Base-by-base conservation (phyloP, 768 basidiomycete genomes). In the Tylopilus balloui region DNA sequence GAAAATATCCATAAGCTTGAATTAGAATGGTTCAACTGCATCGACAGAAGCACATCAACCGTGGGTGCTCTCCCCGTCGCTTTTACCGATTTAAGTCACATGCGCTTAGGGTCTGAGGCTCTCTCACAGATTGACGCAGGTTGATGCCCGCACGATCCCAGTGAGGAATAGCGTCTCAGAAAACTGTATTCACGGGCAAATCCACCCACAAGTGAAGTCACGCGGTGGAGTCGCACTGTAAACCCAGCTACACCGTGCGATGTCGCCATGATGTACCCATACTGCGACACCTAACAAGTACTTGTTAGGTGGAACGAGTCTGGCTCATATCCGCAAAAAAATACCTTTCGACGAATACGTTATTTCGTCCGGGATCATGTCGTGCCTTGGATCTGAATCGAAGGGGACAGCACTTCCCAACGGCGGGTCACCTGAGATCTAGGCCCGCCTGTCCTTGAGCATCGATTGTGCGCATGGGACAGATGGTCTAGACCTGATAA, bases 1-100 rank as follows among this genome's bases (percentile, higher is more conserved):
- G 51, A 51, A 21, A 34, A 35, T 29, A 12, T 20, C 44, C 32
- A 40, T 48, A 32, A 59, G 28, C 37, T 29, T n/a, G 36, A 32
- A 21, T 24, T 19, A 28, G 34, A 34, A 51, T 24, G 28, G 7
- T 51, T 41, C 25, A 17, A 19, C 43, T 20, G 37, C 28, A 12
- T 27, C 43, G 49, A 49, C 47, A 29, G 47, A 51, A 51, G 51
- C 29, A 20, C 35, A 23, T 56, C 47, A 25, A 25, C 13, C 41
- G 45, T 42, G 48, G 44, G 56, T 52, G 47, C 44, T 39, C 8
- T 42, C 9, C n/a, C 40, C 20, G 34, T 34, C 21, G 1, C 6
- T 14, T 45, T 63, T 51, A 20, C 61, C 60, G 39, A 35, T 56
- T 61, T 50, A 41, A 62, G 59, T 11, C 51, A 46, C 49, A 49